Evolutionary conservation across 1,284 basidiomycete genomes (phyloP), one percentile per base, ranked within the genome.

Genomic region (Phlebopus sp.): DNA sequence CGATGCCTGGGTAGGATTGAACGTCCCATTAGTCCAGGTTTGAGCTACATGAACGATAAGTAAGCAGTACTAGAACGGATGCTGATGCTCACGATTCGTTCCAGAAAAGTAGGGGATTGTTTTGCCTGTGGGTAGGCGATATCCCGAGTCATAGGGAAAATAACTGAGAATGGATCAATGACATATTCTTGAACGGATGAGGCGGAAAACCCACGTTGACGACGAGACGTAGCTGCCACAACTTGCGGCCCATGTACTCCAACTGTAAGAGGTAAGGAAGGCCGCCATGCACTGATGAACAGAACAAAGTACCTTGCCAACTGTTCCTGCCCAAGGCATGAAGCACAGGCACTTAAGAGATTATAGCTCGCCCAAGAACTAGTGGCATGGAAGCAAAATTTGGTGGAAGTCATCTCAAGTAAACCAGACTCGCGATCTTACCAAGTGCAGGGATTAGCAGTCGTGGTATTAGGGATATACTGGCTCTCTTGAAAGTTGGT

Each of bases 321-420:
- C 8, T 49, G 44, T 18, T 5, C 9, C 42, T 54, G 40, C 4
- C 36, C 52, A 13, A 40, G 7, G 36, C 58, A 64, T 25, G 44
- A 50, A 13, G 56, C 52, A 11, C 60, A 66, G 15, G 60, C 62
- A 14, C 62, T 66, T 37, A 66, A 14, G 5, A 62, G 42, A 40
- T 62, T 62, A 37, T 66, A 62, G 21, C 51, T 50, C 7, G 64
- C 62, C 60, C 64, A 62, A 14, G 52, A 62, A 25, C 63, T 62
- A 40, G 27, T 29, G 8, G 8, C 41, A 6, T 2, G 7, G 7
- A 14, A n/a, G 10, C 48, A 13, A 57, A 39, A 5, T 39, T 34
- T 11, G n/a, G 34, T 19, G 2, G 5, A 2, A 10, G 23, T 8
- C 2, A 23, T 1, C 25, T 10, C 13, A 25, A 37, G 17, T 32